phyloP scores from a whole-genome alignment of 148 eudicot species.

The Pouteria glomerata region DNA sequence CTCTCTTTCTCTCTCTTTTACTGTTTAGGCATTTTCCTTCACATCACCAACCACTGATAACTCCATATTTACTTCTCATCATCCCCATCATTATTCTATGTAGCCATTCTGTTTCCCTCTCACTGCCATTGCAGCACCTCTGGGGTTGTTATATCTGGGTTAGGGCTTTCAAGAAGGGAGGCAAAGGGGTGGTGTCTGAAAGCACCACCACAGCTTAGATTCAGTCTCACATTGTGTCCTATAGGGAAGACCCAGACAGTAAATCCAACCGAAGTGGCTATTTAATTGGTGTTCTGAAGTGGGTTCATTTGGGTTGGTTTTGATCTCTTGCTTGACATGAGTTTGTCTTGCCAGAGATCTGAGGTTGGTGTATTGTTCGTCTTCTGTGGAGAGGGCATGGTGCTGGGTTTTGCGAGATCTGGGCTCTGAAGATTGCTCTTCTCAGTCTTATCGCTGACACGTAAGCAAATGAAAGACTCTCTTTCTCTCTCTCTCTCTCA shows the following conservation, averaged over 20 bases:
- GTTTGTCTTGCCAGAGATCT: slow-evolving; percentile 26
- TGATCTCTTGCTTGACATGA: slow-evolving; percentile 3
- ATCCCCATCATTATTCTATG: not conserved
- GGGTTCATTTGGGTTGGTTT: slow-evolving; percentile 8
- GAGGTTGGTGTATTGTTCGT: slow-evolving; percentile 14
- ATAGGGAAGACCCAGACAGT: slow-evolving; percentile 16
- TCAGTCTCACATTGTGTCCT: slow-evolving; percentile 14
- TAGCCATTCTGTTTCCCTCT: slow-evolving; percentile 7
- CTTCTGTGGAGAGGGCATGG: not conserved
- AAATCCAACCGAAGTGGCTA: slow-evolving; percentile 8
- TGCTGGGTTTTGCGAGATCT: slow-evolving; percentile 29
- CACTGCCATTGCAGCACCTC: not conserved
- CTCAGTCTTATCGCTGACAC: not conserved
- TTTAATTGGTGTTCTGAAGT: not conserved
- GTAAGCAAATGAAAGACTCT: slow-evolving; percentile 2
- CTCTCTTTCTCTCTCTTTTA: not conserved
- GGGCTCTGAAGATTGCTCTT: slow-evolving; percentile 19
- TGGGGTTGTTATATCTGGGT: slow-evolving; percentile 18
- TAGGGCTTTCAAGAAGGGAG: slow-evolving; percentile 20
- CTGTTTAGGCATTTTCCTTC: slow-evolving; percentile 16
- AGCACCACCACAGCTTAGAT: slow-evolving; percentile 46
- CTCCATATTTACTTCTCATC: slow-evolving; percentile 23
- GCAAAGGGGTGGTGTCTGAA: slow-evolving; percentile 31
- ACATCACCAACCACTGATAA: slow-evolving; percentile 38
- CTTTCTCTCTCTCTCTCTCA: not conserved